phyloP scores from a whole-genome alignment of 164 flowering plant species.

The Cinnamomum chago region DNA sequence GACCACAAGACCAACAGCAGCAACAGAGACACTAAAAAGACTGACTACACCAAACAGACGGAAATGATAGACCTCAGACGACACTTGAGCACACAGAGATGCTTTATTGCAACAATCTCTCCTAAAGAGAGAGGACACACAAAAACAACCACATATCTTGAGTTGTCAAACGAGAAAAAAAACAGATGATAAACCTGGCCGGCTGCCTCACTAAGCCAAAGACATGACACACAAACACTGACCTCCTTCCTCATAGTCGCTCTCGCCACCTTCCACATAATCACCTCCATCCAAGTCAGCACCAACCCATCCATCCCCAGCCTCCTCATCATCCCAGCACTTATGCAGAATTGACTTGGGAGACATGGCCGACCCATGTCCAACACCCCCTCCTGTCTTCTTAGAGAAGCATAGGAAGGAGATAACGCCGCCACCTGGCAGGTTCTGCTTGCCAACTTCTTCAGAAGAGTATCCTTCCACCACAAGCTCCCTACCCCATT shows the following conservation, averaged over 20 bases:
- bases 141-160: not conserved
- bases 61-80: not conserved
- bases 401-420: constrained; percentile 32
- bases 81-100: not conserved
- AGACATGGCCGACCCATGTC: constrained; percentile 7
- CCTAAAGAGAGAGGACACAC: not conserved
- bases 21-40: not conserved
- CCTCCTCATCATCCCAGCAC: constrained; percentile 27
- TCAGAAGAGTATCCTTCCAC: constrained; percentile 40
- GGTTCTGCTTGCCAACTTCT: constrained; percentile 30
- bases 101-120: not conserved
- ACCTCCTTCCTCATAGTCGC: not conserved
- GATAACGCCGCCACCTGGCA: constrained; percentile 39
- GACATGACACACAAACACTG: not conserved
- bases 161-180: not conserved
- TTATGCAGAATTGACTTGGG: constrained; percentile 19
- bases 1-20: not conserved
- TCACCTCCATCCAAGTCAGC: not conserved
- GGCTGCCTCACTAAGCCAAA: constrained; percentile 1
- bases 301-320: not conserved
- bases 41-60: too few relatives aligned
- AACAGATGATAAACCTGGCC: not conserved
- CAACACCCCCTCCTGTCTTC: not conserved
- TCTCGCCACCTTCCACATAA: not conserved
- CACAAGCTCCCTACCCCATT: constrained; percentile 22